Conservation (phyloP, 2,329 filamentous ascomycete genomes). For the Chalaropsis ovoidea region DNA sequence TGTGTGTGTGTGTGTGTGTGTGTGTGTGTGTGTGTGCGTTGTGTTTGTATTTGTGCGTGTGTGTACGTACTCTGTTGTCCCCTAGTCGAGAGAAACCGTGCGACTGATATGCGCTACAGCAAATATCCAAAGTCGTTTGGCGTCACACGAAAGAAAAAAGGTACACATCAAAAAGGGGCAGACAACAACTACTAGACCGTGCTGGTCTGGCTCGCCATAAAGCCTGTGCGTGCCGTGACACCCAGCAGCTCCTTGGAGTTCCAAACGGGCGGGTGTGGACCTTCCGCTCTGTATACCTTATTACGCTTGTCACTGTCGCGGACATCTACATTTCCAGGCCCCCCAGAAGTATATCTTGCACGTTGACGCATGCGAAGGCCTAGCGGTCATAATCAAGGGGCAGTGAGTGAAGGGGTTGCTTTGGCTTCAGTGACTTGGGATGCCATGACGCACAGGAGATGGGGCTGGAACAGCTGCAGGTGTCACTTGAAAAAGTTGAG, state of each 20-base stretch:
- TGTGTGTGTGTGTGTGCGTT: no score
- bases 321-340: not conserved
- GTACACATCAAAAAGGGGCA: not conserved
- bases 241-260: not conserved
- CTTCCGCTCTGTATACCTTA: not conserved
- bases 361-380: not conserved
- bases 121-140: not conserved
- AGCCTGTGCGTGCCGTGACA: not conserved
- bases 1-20: no score
- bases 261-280: no score
- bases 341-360: not conserved
- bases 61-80: no score
- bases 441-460: no score
- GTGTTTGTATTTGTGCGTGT: no score
- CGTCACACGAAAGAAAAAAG: not conserved
- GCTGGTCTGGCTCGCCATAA: not conserved
- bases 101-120: not conserved
- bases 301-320: not conserved
- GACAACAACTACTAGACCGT: not conserved
- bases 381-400: no score
- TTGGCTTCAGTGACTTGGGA: no score
- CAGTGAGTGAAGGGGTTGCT: no score
- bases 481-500: no score
- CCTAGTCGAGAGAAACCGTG: no score
- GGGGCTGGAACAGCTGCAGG: no score